Evolutionary conservation across 2,329 filamentous ascomycete genomes (phyloP).

Genomic region (Tricladium varicosporioides): DNA sequence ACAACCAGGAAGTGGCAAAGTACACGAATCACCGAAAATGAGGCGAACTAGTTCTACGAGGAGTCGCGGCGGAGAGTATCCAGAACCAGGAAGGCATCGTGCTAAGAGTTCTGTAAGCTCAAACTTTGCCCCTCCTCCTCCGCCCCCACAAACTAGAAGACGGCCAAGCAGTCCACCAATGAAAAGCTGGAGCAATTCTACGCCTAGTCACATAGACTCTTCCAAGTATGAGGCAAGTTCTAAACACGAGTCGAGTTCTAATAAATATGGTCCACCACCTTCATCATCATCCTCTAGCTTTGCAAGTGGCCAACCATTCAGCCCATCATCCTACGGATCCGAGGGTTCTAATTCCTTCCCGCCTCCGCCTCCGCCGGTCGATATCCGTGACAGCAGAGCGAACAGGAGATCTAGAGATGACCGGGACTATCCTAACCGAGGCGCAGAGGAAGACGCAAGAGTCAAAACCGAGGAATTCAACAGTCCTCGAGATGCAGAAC

Average conservation of each 20-base stretch:
- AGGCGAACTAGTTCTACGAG: constrained; percentile 28
- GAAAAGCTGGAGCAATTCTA: constrained; percentile 29
- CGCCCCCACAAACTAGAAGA: constrained; percentile 11
- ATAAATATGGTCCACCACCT: constrained; percentile 22
- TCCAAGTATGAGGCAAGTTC: no score
- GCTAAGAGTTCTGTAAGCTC: constrained; percentile 24
- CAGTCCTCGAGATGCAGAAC: constrained; percentile 31
- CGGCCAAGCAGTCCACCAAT: constrained; percentile 27
- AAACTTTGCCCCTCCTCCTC: constrained; percentile 19
- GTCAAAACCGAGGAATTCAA: constrained; percentile 25
- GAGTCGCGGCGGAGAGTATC: constrained; percentile 12
- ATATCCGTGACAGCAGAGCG: constrained; percentile 14
- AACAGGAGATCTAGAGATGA: constrained; percentile 22
- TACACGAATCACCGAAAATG: constrained; percentile 40
- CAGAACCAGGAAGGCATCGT: constrained; percentile 11
- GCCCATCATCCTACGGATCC: constrained; percentile 20
- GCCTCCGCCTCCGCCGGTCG: constrained; percentile 28
- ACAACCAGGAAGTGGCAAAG: constrained; percentile 57
- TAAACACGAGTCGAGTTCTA: not conserved
- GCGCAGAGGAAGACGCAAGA: constrained; percentile 24
- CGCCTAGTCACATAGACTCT: constrained; percentile 23
- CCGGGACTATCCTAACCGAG: constrained; percentile 14
- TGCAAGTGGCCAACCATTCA: constrained; percentile 14
- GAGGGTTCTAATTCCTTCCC: constrained; percentile 13
- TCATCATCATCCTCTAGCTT: constrained; percentile 20